Base-by-base conservation (phyloP, 192 early-diverging fungal genomes). In the Podochytrium sp. region DNA sequence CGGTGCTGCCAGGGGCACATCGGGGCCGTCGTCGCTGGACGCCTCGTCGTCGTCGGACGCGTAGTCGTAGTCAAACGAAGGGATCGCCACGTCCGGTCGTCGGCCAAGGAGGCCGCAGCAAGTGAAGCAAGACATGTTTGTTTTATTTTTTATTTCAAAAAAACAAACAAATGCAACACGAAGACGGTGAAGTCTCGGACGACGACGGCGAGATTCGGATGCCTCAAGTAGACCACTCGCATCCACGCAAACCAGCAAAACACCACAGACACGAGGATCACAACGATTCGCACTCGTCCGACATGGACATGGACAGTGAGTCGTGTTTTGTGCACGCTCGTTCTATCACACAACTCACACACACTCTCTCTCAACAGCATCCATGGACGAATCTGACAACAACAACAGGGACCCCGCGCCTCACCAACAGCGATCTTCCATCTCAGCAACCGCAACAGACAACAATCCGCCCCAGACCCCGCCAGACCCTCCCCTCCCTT, bases 61-160 rank as follows among this genome's bases (percentile, higher is more conserved):
- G 64, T 65, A 65, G 41, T 65, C 64, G 64, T 65, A 65, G 64
- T 65, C 64, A 51, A 49, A 65, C 1, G 64, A 25, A 7, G 64
- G 64, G 1, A 65, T n/a, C 7, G 23, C 10, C 23, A 23, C 23
- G 7, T 23, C n/a, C n/a, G n/a, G 52, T 10, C 23, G 10, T 20
- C 52, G 52, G 25, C 52, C 23, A 29, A 35, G 12, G 12, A 29
- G 12, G 12, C 29, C 25, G 23, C 29, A 38, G 58, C 58, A 37
- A 18, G 37, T 7, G 23, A 16, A 38, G 58, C 58, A 37, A 18
- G 37, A 60, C 23, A 6, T 60, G 10, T 60, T 60, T 38, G 12
- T 60, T 34, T 10, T 34, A 35, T 38, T 14, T 56, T 34, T 60
- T 38, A 3, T 60, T 34, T 60, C 58, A 20, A 20, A 55, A 27